These are phyloP conservation scores for Camellia lanceoleosa DNA, from an alignment of 148 eudicot species.

Conservation along the genomic window DNA sequence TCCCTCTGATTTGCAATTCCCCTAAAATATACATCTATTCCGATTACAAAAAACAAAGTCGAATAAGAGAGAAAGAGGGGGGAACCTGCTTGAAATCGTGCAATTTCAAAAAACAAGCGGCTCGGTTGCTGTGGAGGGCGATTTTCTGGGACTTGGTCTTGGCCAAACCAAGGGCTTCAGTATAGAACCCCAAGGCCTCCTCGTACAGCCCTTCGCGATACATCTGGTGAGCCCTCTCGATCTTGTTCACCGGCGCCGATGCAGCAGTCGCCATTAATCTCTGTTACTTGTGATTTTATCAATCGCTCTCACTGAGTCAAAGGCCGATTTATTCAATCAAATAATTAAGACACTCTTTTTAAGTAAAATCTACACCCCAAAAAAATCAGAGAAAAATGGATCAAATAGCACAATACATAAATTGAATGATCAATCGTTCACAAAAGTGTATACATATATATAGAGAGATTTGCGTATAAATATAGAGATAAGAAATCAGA, in stretches of 20 bases:
- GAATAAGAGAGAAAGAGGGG: neutral
- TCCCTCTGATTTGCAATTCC: too few species aligned
- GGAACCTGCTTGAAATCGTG: slow-evolving; percentile 72
- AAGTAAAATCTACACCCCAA: neutral
- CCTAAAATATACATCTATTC: neutral
- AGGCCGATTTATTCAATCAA: neutral
- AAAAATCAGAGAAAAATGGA: neutral
- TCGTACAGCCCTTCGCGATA: slow-evolving; percentile 65
- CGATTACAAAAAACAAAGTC: neutral
- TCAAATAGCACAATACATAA: neutral
- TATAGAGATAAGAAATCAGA: neutral
- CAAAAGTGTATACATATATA: neutral
- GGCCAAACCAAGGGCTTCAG: slow-evolving; percentile 64
- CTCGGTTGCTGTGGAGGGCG: slow-evolving; percentile 97
- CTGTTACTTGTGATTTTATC: neutral
- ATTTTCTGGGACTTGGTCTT: slow-evolving; percentile 72
- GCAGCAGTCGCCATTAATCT: slow-evolving; percentile 12
- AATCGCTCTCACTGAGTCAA: neutral
- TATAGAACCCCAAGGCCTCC: slow-evolving; percentile 68
- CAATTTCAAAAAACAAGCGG: slow-evolving; percentile 87
- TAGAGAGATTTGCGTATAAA: neutral
- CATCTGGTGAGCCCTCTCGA: slow-evolving; percentile 88
- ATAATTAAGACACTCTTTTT: neutral
- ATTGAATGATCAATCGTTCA: neutral
- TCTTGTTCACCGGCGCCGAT: slow-evolving; percentile 50